Evolutionary conservation across 2,329 filamentous ascomycete genomes (phyloP).

Genomic region (Hirsutella thompsonii): DNA sequence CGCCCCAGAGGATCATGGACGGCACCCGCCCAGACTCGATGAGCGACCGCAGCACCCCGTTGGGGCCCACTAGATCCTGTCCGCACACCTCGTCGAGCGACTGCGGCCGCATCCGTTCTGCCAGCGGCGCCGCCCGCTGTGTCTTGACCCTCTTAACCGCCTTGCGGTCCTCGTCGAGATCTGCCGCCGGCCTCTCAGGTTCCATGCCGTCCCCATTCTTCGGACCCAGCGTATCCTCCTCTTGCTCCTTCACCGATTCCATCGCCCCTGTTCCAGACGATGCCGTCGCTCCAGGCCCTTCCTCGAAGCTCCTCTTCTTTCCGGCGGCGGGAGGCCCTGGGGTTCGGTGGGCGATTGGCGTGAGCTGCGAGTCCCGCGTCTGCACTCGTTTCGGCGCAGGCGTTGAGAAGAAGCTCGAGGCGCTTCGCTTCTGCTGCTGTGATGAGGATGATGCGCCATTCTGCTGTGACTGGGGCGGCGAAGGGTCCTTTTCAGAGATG

Average conservation of each 20-base stretch:
- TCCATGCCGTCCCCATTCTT: neutral
- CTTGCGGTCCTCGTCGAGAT: neutral
- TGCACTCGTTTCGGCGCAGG: slow-evolving; percentile 41
- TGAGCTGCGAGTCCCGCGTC: slow-evolving; percentile 15
- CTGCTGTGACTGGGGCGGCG: slow-evolving; percentile 14
- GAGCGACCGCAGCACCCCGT: slow-evolving; percentile 73
- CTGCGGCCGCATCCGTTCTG: slow-evolving; percentile 83
- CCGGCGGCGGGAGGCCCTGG: slow-evolving; percentile 21
- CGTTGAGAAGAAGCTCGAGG: slow-evolving; percentile 49
- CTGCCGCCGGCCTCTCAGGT: neutral
- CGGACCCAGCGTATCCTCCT: slow-evolving; percentile 3
- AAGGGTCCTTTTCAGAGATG: slow-evolving; percentile 31
- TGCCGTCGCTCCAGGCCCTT: slow-evolving; percentile 28
- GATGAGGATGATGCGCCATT: slow-evolving; percentile 6
- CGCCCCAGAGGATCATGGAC: slow-evolving; percentile 91
- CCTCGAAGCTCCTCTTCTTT: slow-evolving; percentile 39
- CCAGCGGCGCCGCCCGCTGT: slow-evolving; percentile 66
- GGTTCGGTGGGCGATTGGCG: slow-evolving; percentile 20
- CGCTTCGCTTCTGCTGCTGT: slow-evolving; percentile 37
- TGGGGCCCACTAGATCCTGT: slow-evolving; percentile 76
- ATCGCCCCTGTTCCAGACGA: neutral
- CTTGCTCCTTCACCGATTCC: slow-evolving; percentile 4
- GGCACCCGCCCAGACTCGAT: slow-evolving; percentile 80
- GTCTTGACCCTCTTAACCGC: slow-evolving; percentile 54
- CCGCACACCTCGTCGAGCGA: slow-evolving; percentile 79